A percentile compares a stretch with the other conserved stretches of the same genome.
phyloP scores from a whole-genome alignment of 2,329 filamentous ascomycete genomes.

The Colletotrichum cordylinicola region DNA sequence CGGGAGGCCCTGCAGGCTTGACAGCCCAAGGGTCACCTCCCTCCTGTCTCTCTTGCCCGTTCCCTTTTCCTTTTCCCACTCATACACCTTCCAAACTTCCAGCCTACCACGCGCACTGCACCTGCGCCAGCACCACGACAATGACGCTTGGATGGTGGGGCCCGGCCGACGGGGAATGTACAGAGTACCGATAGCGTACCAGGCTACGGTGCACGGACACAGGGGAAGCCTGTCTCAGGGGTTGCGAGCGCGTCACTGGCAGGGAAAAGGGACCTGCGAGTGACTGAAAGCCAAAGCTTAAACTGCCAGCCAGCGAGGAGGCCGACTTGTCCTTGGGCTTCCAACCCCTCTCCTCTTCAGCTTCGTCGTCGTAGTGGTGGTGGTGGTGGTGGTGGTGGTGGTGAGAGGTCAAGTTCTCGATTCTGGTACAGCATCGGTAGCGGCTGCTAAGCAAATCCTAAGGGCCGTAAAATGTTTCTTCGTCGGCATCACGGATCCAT shows the following conservation, averaged over 20 bases:
- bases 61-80: neutral
- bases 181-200: slow-evolving; percentile 7
- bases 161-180: neutral
- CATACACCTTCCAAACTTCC: neutral
- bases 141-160: slow-evolving; percentile 17
- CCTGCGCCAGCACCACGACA: neutral
- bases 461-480: neutral
- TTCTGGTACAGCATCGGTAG: neutral
- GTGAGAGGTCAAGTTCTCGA: neutral
- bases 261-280: slow-evolving; percentile 1
- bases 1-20: neutral
- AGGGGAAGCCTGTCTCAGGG: neutral
- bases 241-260: neutral
- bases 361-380: neutral
- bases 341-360: neutral
- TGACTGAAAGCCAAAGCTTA: slow-evolving; percentile 16
- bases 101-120: neutral
- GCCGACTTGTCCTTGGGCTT: neutral
- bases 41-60: neutral
- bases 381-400: neutral
- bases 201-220: neutral
- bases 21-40: neutral
- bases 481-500: neutral
- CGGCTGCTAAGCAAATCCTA: neutral
- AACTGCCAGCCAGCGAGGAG: neutral